Evolutionary conservation across 192 early-diverging fungal genomes (phyloP), one percentile per base, ranked within the genome.

Genomic region (Haplosporangium gracile): DNA sequence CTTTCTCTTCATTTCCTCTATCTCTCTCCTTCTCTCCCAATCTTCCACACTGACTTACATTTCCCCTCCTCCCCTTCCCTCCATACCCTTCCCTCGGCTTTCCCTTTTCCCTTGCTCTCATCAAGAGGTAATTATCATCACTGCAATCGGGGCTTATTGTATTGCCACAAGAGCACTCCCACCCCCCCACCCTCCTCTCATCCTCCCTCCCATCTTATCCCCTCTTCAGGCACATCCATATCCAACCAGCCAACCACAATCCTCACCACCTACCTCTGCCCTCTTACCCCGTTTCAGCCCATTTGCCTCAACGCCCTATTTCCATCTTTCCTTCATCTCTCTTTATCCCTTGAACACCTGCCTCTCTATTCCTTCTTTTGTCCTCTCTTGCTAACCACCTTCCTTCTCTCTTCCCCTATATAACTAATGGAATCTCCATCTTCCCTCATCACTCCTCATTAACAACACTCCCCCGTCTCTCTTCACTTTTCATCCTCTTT

Each of bases 301-400:
- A 82, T 82, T 77, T 43, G 81, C 75, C 81, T 39, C 40, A 75
- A 36, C 29, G 36, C 39, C 53, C 24, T 47, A 63, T 24, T 68
- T 60, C 49, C 49, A 51, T 10, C 13, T 43, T n/a, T n/a, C n/a
- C n/a, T n/a, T n/a, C n/a, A n/a, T n/a, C n/a, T n/a, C n/a, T n/a
- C n/a, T n/a, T n/a, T n/a, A n/a, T n/a, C n/a, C n/a, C n/a, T n/a
- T n/a, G n/a, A n/a, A n/a, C n/a, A n/a, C n/a, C n/a, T n/a, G 24
- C 34, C 26, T 72, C 26, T 68, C 22, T 76, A 36, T 4, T 76
- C 24, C 69, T 43, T 38, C 47, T 68, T 13, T 8, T 43, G 1
- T 73, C 39, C 24, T 22, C 43, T n/a, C 7, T 73, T 49, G 18
- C 45, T 74, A 13, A 45, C 72, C 22, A 71, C 24, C 70, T n/a